Evolutionary conservation across 805 yeast genomes (phyloP), one percentile per base, ranked within the genome.

Genomic region (Wickerhamomyces rabaulensis): DNA sequence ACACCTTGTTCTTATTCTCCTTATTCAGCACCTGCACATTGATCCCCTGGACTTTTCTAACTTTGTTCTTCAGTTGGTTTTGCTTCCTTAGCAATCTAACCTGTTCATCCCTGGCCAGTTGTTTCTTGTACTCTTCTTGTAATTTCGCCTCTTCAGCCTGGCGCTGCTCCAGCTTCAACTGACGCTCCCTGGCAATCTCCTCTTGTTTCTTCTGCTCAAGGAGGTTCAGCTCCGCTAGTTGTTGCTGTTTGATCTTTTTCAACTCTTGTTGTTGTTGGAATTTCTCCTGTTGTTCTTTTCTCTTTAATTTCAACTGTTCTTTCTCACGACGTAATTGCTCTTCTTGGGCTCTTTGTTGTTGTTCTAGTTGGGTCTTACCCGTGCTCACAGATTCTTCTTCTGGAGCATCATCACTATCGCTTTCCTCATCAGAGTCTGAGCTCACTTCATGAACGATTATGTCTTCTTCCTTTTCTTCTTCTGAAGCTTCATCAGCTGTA

Each of bases 331-430:
- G 31, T 4, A 58, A 54, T 31, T 63, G 59, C 42, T 59, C 65
- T 40, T 62, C 53, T 33, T 61, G 48, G 51, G 40, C 50, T 61
- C 46, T 42, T 52, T 50, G 48, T 50, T 65, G 62, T 33, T 57
- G 42, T 45, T 52, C 43, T 19, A 51, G 35, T 33, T 55, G 55
- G 1, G 38, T 37, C 6, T 21, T 43, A 22, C 66, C 67, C 27
- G 59, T 36, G 38, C 64, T 49, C 41, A 65, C 43, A 9, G 63
- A 62, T 42, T 73, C 79, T 52, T 76, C 80, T 47, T 75, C 79
- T 44, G 82, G 81, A 1, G 80, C 79, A 19, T 73, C 79, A 48
- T 67, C 73, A 35, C 56, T 56, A 20, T 56, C 64, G 40, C 61
- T 56, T 19, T 58, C 64, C 21, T 39, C 45, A 10, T 48, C 43